phyloP scores from a whole-genome alignment of 768 basidiomycete genomes.

The Rickenella mellea region DNA sequence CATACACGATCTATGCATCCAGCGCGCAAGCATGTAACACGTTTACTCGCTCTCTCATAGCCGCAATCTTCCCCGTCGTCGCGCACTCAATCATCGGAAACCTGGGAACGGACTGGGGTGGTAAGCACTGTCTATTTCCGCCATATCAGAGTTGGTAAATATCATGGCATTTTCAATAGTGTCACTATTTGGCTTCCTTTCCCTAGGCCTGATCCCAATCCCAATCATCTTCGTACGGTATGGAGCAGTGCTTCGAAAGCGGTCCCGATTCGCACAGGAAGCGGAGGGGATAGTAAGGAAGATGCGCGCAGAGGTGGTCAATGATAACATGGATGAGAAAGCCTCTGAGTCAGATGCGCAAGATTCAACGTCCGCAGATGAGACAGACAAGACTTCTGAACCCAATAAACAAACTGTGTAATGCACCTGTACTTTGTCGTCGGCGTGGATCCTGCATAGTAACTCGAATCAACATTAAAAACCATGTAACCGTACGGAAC shows the following conservation, averaged over 20 bases:
- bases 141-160: too few relatives aligned
- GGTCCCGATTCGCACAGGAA: constrained; percentile 13
- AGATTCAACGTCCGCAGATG: too few relatives aligned
- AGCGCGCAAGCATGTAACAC: constrained; percentile 13
- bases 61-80: constrained; percentile 12
- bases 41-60: constrained; percentile 11
- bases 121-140: too few relatives aligned
- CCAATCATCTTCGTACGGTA: constrained; percentile 16
- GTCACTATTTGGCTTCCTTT: constrained; percentile 15
- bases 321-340: too few relatives aligned
- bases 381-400: too few relatives aligned
- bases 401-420: too few relatives aligned
- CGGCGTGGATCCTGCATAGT: too few relatives aligned
- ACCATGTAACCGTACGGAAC: too few relatives aligned
- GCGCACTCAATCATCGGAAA: constrained; percentile 9
- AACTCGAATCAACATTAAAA: too few relatives aligned
- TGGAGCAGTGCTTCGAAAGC: constrained; percentile 11
- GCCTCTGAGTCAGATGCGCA: too few relatives aligned
- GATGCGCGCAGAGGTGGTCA: constrained; percentile 1
- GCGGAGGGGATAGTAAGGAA: constrained; percentile 6
- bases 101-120: constrained; percentile 16
- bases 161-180: too few relatives aligned
- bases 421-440: too few relatives aligned
- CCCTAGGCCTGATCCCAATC: constrained; percentile 12
- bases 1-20: constrained; percentile 12